Evolutionary conservation across 1,284 basidiomycete species (phyloP).

Genomic region (Neonothopanus nambi): DNA sequence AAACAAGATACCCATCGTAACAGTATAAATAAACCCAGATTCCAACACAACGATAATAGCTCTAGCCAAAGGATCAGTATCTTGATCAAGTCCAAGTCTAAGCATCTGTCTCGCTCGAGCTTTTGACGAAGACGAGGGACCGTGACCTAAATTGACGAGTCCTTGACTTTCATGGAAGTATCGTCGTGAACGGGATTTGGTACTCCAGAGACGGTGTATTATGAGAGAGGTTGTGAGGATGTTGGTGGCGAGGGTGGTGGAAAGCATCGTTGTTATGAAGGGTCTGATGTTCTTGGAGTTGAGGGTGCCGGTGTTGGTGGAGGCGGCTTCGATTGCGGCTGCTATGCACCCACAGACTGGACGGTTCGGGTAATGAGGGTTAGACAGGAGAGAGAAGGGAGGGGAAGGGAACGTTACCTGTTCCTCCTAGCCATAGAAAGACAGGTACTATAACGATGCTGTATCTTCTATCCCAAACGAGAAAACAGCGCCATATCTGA

Average conservation of each 20-base stretch:
- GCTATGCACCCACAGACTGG: background rate
- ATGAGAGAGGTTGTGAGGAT: constrained; percentile 37
- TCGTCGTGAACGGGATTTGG: constrained; percentile 24
- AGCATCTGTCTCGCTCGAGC: too few relatives aligned
- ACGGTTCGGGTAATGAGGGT: background rate
- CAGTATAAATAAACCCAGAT: constrained; percentile 40
- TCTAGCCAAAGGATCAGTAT: constrained; percentile 26
- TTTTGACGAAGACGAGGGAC: too few relatives aligned
- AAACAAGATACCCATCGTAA: constrained; percentile 34
- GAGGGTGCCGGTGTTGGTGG: background rate
- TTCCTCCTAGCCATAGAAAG: constrained; percentile 33
- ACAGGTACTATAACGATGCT: constrained; percentile 27
- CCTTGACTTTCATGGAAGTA: background rate
- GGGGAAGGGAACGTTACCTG: constrained; percentile 23
- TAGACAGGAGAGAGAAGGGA: constrained; percentile 16
- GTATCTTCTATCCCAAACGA: constrained; percentile 34
- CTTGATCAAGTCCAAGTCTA: constrained; percentile 8
- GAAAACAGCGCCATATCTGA: constrained; percentile 38
- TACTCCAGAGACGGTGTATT: constrained; percentile 36
- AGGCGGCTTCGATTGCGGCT: background rate
- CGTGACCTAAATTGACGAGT: too few relatives aligned
- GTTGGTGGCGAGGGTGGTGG: constrained; percentile 37
- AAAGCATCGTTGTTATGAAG: constrained; percentile 37
- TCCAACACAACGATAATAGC: constrained; percentile 37
- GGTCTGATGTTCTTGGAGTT: constrained; percentile 20